Conservation (phyloP, 768 basidiomycete genomes). For the Kwoniella botswanensis region DNA sequence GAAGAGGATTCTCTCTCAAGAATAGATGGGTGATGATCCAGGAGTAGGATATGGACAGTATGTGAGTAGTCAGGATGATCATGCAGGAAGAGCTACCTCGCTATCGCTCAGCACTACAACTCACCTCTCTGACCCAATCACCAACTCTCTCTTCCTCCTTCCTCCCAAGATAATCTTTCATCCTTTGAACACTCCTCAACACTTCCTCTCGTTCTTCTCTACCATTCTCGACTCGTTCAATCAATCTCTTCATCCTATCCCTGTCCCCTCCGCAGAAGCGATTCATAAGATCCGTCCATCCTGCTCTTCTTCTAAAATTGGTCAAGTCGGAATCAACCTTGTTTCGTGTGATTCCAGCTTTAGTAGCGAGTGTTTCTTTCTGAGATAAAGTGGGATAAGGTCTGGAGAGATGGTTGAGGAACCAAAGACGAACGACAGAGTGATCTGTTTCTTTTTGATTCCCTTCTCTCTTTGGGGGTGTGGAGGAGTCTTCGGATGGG, state of each 20-base stretch:
- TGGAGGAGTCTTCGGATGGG: neutral
- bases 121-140: constrained; percentile 48
- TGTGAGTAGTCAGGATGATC: neutral
- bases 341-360: constrained; percentile 25
- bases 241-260: constrained; percentile 33
- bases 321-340: constrained; percentile 48
- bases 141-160: constrained; percentile 41
- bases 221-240: constrained; percentile 27
- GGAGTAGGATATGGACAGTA: neutral
- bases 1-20: too few species aligned
- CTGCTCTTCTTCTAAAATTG: constrained; percentile 47
- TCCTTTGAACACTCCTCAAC: constrained; percentile 29
- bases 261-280: constrained; percentile 22
- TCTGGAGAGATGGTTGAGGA: constrained; percentile 39
- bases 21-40: neutral
- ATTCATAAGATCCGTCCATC: constrained; percentile 47
- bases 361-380: constrained; percentile 30
- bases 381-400: constrained; percentile 43
- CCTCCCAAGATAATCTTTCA: constrained; percentile 35
- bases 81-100: neutral
- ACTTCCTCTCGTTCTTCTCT: constrained; percentile 29
- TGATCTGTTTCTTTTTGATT: constrained; percentile 22
- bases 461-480: constrained; percentile 3
- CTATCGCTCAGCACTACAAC: constrained; percentile 3
- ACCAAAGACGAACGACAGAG: constrained; percentile 43